These are phyloP conservation scores for Favolaschia claudopus DNA, from an alignment of 768 basidiomycete species.

Conservation along the genomic window DNA sequence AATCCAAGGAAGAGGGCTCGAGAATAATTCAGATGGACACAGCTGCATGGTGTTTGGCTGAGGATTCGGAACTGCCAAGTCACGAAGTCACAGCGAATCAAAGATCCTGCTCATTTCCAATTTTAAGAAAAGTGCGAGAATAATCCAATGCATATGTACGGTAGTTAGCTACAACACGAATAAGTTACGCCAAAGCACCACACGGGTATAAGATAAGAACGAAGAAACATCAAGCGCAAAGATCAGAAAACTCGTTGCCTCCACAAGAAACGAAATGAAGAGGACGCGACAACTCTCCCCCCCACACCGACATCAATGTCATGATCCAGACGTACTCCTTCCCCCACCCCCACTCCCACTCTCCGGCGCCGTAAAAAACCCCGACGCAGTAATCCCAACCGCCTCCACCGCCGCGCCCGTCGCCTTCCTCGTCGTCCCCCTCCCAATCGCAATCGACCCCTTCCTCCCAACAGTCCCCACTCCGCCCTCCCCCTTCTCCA, in stretches of 20 bases:
- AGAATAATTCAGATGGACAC: too few species aligned
- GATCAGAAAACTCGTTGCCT: too few species aligned
- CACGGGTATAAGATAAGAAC: background rate
- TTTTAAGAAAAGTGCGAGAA: background rate
- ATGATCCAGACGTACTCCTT: slow-evolving; percentile 10
- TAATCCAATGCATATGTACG: background rate
- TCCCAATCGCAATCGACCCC: slow-evolving; percentile 72
- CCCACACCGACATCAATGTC: too few species aligned
- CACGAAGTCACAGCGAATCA: too few species aligned
- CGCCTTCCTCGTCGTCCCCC: slow-evolving; percentile 67
- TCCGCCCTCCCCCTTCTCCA: slow-evolving; percentile 55
- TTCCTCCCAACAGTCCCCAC: slow-evolving; percentile 44
- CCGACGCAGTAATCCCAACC: slow-evolving; percentile 75
- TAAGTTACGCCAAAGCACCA: background rate
- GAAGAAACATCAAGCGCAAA: background rate
- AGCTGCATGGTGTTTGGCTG: too few species aligned
- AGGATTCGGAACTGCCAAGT: too few species aligned
- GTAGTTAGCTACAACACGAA: slow-evolving; percentile 12
- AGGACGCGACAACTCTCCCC: too few species aligned
- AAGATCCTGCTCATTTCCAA: too few species aligned
- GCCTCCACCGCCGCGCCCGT: slow-evolving; percentile 81
- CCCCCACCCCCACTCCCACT: background rate
- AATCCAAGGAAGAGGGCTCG: too few species aligned
- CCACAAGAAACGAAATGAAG: too few species aligned
- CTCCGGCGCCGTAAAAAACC: slow-evolving; percentile 75